phyloP scores from a whole-genome alignment of 371 early-diverging fungal species.

The Apophysomyces variabilis region DNA sequence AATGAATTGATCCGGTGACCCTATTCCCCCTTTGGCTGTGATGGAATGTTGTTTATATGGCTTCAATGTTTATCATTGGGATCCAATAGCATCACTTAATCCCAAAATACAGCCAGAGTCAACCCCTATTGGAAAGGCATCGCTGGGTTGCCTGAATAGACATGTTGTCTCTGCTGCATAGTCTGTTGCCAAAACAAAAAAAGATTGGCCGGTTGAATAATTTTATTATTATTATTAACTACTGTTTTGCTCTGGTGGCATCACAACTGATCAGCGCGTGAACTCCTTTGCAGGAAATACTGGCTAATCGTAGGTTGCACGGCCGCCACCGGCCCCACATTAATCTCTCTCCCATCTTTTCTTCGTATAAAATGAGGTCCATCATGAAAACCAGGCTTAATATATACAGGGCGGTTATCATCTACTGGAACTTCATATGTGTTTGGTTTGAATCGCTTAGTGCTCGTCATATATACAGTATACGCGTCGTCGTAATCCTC shows the following conservation, averaged over 20 bases:
- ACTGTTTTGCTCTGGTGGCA: background rate
- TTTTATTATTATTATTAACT: no score
- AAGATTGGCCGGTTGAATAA: no score
- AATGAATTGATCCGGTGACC: no score
- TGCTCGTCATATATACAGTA: conserved; percentile 3
- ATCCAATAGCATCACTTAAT: no score
- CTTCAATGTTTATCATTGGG: no score
- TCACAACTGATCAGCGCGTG: background rate
- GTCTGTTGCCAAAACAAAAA: no score
- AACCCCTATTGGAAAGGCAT: no score
- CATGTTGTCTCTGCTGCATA: no score
- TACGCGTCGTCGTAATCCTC: background rate
- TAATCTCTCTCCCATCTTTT: background rate
- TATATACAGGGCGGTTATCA: conserved; percentile 1
- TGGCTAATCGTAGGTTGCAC: conserved; percentile 1
- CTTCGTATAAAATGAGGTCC: conserved; percentile 1
- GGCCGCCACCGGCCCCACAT: background rate
- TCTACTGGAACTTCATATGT: background rate
- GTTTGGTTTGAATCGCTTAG: background rate
- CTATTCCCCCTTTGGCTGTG: no score
- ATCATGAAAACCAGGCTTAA: background rate
- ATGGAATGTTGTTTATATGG: no score
- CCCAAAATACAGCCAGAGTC: no score
- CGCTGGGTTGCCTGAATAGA: no score
- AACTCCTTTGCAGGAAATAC: background rate